Evolutionary conservation across 1,139 yeast genomes (phyloP), one percentile per base, ranked within the genome.

Genomic region (Meyerozyma athensensis): DNA sequence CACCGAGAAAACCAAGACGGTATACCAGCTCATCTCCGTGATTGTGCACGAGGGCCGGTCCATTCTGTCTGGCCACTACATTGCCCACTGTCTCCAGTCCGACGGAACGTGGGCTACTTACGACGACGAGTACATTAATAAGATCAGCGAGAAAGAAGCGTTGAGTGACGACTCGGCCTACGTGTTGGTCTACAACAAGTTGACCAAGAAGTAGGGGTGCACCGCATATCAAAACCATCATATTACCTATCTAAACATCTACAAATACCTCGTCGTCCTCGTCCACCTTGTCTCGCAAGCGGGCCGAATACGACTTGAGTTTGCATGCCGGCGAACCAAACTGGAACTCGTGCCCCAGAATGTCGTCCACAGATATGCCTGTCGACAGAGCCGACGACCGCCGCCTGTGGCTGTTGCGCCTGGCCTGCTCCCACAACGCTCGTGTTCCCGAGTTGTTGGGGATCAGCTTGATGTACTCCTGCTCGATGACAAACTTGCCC

Each of bases 11-110:
- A 46, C 58, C 1, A 63, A 83, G 1, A 75, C 79, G 7, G 68
- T 72, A 40, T 92, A 92, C 60, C 82, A 81, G 55, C 71, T 92
- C 44, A 72, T 78, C n/a, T 79, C 92, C 14, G 96, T 90, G 16
- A 85, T 90, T 43, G 90, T 89, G 13, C 99, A 92, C 56, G 96
- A 87, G 54, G 98, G 98, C 30, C 74, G 97, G 44, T 85, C 96
- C 1, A 80, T 90, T 10, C 81, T 90, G 34, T 81, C 94, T 6
- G 99, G 99, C 5, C 99, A 92, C 60, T 92, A 92, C 54, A 77
- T 89, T 44, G 84, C 96, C 1, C 89, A 86, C 56, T 86, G 96
- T 54, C 77, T 85, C 45, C 96, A 90, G 57, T 96, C 97, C 1
- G 92, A 86, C 58, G 87, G 87, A 2, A 62, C 82, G 1, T 92